phyloP scores from a whole-genome alignment of 2,329 filamentous ascomycete genomes.

The Dactylellina leptospora region DNA sequence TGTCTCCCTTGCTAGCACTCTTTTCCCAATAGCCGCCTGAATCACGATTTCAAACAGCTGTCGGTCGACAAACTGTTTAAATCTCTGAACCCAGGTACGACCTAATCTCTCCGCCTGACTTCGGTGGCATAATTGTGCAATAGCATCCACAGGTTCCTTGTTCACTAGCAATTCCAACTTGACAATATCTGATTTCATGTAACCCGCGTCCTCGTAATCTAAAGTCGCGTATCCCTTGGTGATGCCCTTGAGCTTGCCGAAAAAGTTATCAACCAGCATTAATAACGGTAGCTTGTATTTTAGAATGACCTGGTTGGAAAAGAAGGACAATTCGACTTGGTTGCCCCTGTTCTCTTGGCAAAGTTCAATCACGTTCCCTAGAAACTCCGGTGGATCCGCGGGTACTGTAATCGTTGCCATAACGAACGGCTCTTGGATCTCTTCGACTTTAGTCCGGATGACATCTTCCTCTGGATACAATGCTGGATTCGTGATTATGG shows the following conservation, averaged over 20 bases:
- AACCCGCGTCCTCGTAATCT: constrained; percentile 96
- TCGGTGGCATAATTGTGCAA: constrained; percentile 85
- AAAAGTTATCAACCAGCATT: constrained; percentile 94
- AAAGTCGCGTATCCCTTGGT: constrained; percentile 96
- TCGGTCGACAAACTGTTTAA: constrained; percentile 94
- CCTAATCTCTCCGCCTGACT: constrained; percentile 84
- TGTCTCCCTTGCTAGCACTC: constrained; percentile 88
- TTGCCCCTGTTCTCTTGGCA: constrained; percentile 81
- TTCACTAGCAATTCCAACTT: constrained; percentile 95
- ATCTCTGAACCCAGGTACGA: constrained; percentile 88
- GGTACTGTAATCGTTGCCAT: constrained; percentile 86
- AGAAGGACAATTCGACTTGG: constrained; percentile 88
- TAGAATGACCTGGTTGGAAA: constrained; percentile 92
- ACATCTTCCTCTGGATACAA: constrained; percentile 81
- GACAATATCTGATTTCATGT: constrained; percentile 78
- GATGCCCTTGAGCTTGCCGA: constrained; percentile 90
- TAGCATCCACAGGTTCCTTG: constrained; percentile 89
- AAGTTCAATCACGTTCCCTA: constrained; percentile 92
- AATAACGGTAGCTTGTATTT: constrained; percentile 89
- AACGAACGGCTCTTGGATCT: constrained; percentile 78
- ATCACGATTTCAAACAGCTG: constrained; percentile 99
- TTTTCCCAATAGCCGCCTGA: constrained; percentile 83
- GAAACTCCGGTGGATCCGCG: constrained; percentile 74
- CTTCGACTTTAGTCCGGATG: constrained; percentile 66
- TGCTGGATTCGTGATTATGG: constrained; percentile 83